A percentile compares a stretch with the other conserved stretches of the same genome.
phyloP scores from a whole-genome alignment of 2,329 filamentous ascomycete genomes.

The Eutypa lata region DNA sequence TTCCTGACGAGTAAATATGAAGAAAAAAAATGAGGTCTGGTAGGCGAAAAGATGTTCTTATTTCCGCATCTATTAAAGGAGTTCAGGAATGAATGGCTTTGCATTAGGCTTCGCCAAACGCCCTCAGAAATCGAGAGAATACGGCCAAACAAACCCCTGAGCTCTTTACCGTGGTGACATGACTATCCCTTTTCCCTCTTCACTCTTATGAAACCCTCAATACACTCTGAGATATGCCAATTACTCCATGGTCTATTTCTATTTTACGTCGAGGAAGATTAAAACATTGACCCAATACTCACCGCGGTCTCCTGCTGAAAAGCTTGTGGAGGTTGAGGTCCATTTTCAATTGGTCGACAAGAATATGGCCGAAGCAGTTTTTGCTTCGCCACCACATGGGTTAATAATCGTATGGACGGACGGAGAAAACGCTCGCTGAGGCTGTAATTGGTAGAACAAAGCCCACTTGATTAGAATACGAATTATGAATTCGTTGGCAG shows the following conservation, averaged over 20 bases:
- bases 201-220: conserved; percentile 61
- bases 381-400: no score
- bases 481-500: no score
- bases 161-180: background rate
- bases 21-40: conserved; percentile 10
- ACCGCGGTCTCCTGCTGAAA: conserved; percentile 57
- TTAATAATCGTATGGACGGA: no score
- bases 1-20: conserved; percentile 82
- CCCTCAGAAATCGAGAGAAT: conserved; percentile 34
- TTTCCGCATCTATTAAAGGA: conserved; percentile 44
- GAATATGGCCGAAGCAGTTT: conserved; percentile 10
- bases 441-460: no score
- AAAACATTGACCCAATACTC: conserved; percentile 60
- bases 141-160: background rate
- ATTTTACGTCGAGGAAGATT: conserved; percentile 80
- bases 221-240: conserved; percentile 79
- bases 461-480: no score
- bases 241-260: conserved; percentile 69
- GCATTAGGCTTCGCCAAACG: conserved; percentile 38
- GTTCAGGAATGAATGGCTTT: conserved; percentile 54
- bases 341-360: conserved; percentile 66
- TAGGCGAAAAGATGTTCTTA: conserved; percentile 30
- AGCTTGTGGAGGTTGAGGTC: conserved; percentile 64
- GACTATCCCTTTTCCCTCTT: conserved; percentile 11
- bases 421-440: no score